These are phyloP conservation scores for Mycena capillaripes DNA, from an alignment of 768 basidiomycete species.

Conservation along the genomic window DNA sequence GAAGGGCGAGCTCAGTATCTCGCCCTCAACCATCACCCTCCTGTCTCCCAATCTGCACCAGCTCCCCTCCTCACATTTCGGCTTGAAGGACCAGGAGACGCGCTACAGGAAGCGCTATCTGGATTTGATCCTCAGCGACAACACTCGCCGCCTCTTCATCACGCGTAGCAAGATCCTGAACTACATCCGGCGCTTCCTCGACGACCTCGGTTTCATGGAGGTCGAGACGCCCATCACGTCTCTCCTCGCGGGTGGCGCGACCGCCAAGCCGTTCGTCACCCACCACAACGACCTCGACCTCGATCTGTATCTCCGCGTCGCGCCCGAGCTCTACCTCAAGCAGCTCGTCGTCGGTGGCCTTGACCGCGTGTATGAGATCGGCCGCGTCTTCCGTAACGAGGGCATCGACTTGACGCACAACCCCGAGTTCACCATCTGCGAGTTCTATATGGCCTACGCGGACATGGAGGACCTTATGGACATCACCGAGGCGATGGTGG, in stretches of 20 bases:
- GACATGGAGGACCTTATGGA: slow-evolving; percentile 99
- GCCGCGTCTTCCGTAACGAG: slow-evolving; percentile 98
- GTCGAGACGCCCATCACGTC: slow-evolving; percentile 99
- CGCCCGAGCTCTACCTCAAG: slow-evolving; percentile 98
- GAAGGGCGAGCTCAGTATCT: slow-evolving; percentile 95
- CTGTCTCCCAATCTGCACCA: slow-evolving; percentile 98
- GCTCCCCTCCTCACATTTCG: slow-evolving; percentile 92
- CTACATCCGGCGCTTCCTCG: slow-evolving; percentile 93
- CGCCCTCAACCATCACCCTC: slow-evolving; percentile 84
- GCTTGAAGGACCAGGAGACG: slow-evolving; percentile 97
- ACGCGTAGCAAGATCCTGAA: slow-evolving; percentile 92
- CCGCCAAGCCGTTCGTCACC: slow-evolving; percentile 98
- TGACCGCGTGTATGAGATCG: slow-evolving; percentile 98
- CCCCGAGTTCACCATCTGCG: slow-evolving; percentile 99
- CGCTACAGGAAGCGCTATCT: slow-evolving; percentile 99
- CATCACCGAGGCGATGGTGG: slow-evolving; percentile 90
- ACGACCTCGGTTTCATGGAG: slow-evolving; percentile 94
- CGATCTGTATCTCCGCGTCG: slow-evolving; percentile 96
- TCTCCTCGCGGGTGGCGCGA: slow-evolving; percentile 96
- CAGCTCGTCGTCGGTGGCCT: slow-evolving; percentile 96
- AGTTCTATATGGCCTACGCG: slow-evolving; percentile 99
- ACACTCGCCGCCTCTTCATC: slow-evolving; percentile 91
- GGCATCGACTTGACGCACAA: slow-evolving; percentile 99
- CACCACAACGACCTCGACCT: slow-evolving; percentile 99
- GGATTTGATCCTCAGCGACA: slow-evolving; percentile 95